Conservation (phyloP, 306 rosid genomes). For the Trifolium pratense region DNA sequence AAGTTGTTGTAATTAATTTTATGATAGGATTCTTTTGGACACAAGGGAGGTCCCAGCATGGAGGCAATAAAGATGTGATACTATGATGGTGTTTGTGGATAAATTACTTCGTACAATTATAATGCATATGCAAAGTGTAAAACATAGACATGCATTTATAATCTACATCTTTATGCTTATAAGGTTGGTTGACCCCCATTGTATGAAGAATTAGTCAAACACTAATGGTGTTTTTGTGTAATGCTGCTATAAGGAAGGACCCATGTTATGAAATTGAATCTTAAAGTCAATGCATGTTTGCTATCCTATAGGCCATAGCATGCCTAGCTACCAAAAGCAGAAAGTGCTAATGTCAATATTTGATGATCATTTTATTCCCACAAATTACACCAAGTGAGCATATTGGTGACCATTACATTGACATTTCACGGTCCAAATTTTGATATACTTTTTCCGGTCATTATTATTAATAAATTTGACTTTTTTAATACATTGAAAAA, state of each 20-base stretch:
- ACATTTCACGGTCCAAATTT: too few species aligned
- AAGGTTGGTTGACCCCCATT: constrained; percentile 55
- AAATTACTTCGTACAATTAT: constrained; percentile 45
- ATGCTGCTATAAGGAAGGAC: constrained; percentile 36
- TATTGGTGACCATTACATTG: too few species aligned
- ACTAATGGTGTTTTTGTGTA: constrained; percentile 28
- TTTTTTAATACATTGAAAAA: too few species aligned
- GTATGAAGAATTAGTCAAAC: constrained; percentile 32
- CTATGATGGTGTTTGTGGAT: constrained; percentile 57
- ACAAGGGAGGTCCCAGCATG: constrained; percentile 54
- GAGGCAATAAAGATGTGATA: constrained; percentile 51
- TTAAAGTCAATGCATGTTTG: constrained; percentile 63
- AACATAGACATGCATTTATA: constrained; percentile 30
- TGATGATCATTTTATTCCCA: too few species aligned
- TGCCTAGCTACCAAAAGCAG: constrained; percentile 45
- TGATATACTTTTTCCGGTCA: too few species aligned
- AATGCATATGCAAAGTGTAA: constrained; percentile 40
- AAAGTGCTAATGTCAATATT: constrained; percentile 40
- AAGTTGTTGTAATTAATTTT: constrained; percentile 34
- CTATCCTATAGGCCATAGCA: constrained; percentile 35
- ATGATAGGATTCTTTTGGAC: constrained; percentile 53
- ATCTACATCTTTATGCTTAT: neutral
- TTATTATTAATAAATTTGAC: too few species aligned
- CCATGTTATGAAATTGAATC: constrained; percentile 45
- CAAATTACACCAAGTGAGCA: too few species aligned